These are phyloP conservation scores for Corymbia citriodora DNA, from an alignment of 441 rosid genomes.

Conservation along the genomic window DNA sequence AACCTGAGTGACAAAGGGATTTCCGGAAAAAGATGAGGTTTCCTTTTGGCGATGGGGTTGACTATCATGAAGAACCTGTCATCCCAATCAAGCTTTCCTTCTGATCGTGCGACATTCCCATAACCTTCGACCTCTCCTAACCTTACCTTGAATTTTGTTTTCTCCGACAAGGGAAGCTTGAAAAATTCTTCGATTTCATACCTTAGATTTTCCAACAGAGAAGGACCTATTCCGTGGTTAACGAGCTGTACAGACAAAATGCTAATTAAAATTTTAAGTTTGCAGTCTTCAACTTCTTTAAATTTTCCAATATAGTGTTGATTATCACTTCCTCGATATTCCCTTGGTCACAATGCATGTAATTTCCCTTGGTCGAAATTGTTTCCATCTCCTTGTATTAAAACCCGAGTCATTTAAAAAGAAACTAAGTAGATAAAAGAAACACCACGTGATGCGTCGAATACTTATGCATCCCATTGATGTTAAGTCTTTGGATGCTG, in stretches of 20 bases:
- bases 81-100: background rate
- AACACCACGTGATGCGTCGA: background rate
- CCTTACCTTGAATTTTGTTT: slow-evolving; percentile 30
- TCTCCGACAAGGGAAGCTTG: slow-evolving; percentile 43
- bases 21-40: background rate
- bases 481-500: background rate
- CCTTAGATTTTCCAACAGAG: slow-evolving; percentile 24
- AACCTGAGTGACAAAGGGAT: background rate
- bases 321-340: background rate
- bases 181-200: slow-evolving; percentile 29
- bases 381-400: background rate
- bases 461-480: background rate
- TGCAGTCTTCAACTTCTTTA: background rate
- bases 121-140: slow-evolving; percentile 42
- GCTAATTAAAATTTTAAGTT: background rate
- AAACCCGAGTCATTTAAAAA: background rate
- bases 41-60: background rate
- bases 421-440: too few species aligned
- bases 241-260: slow-evolving; percentile 6
- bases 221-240: slow-evolving; percentile 41
- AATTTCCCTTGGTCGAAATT: background rate
- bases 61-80: background rate
- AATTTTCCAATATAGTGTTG: background rate
- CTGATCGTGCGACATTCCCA: slow-evolving; percentile 5
- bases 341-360: background rate